Base-by-base conservation (phyloP, 345 rosid genomes). In the Diplotaxis tenuifolia region DNA sequence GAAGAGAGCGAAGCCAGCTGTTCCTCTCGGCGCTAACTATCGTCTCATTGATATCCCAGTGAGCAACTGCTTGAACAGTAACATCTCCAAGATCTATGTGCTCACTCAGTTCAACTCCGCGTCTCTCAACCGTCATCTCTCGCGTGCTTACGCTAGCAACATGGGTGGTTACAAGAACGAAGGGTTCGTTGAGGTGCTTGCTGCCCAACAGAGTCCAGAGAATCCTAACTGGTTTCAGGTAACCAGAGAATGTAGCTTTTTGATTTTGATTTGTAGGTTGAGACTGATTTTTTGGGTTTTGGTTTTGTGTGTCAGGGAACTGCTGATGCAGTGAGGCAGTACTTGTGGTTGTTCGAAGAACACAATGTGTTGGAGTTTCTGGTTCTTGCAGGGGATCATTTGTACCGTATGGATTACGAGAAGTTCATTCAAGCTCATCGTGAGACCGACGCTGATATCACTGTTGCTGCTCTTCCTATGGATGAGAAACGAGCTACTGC, bases 151-250 rank as follows among this genome's bases (percentile, higher is more conserved):
- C 77, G 96, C 97, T 0, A 94, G 96, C 78, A 91, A 94, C 86
- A 87, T 94, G 97, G 97, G 95, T 50, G 98, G 97, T 38, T 89
- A 94, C 77, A 87, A 94, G 85, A 94, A 91, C 65, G 98, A 94
- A 83, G 98, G 98, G 9, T 94, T 94, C 70, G 98, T 94, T n/a
- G 98, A 94, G 72, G 98, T 91, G 75, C 94, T 94, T 70, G 98
- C 98, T 11, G 98, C 98, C 61, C 97, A 94, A 72, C 97, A 91
- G 84, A 94, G 95, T 62, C 98, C 98, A 0, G 98, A 94, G 82
- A 94, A 94, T 52, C 97, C 98, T 1, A 94, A 94, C 59, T 94
- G 97, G 98, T 91, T 94, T 61, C 98, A 93, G 96, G 98, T 90
- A 70, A 45, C 20, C 9, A 12, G 3, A 12, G 6, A 25, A 1